Evolutionary conservation across 257 asterid genomes (phyloP).

Genomic region (Marsdenia floribunda): DNA sequence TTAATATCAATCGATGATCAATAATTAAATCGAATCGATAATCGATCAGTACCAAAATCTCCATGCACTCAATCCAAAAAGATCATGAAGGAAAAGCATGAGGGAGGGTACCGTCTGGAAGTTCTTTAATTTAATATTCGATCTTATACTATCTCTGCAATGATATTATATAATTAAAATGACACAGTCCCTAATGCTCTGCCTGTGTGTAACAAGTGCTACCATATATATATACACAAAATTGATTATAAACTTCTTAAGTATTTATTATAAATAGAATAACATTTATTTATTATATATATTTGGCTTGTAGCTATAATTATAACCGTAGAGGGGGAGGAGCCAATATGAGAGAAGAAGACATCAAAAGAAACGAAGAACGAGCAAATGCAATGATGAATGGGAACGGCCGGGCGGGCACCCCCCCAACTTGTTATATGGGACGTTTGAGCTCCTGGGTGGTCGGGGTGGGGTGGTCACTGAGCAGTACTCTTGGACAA

Average conservation of each 20-base stretch:
- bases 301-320: too few relatives aligned
- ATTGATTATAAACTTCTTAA: too few relatives aligned
- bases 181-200: constrained; percentile 1
- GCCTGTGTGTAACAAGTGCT: background rate
- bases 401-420: constrained; percentile 12
- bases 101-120: background rate
- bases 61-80: background rate
- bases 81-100: background rate
- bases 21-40: background rate
- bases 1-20: too few relatives aligned
- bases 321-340: background rate
- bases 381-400: constrained; percentile 20
- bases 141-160: background rate
- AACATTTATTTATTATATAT: too few relatives aligned
- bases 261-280: too few relatives aligned
- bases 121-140: background rate
- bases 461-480: background rate
- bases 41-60: background rate
- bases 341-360: background rate
- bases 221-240: too few relatives aligned
- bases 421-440: background rate
- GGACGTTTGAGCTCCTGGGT: background rate
- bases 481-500: background rate
- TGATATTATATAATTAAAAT: background rate
- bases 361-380: background rate